phyloP scores from a whole-genome alignment of 2,329 filamentous ascomycete species.

The Claviceps lovelessii region DNA sequence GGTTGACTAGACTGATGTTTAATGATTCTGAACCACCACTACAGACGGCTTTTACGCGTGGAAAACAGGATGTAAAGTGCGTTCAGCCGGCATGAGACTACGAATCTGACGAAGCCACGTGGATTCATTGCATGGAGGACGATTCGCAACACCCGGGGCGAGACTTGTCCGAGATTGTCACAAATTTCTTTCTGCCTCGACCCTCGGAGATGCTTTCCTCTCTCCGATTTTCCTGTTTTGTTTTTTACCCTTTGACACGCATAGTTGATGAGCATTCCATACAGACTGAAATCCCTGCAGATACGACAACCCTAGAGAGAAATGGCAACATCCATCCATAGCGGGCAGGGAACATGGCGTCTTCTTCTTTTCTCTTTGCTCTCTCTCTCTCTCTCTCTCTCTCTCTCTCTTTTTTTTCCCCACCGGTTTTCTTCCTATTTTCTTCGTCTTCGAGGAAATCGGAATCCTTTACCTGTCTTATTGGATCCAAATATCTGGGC shows the following conservation, averaged over 20 bases:
- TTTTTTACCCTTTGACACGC: neutral
- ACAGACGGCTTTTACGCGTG: neutral
- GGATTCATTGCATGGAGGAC: neutral
- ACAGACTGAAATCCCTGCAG: neutral
- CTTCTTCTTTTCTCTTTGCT: neutral
- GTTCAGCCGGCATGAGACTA: neutral
- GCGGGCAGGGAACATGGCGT: neutral
- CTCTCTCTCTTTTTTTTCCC: neutral
- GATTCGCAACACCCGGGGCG: neutral
- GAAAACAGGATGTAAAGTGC: neutral
- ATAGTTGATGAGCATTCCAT: neutral
- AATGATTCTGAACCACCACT: no score
- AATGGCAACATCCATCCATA: neutral
- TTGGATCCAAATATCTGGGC: no score
- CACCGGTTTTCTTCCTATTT: neutral
- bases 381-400: neutral
- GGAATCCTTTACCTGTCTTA: no score
- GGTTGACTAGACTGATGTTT: neutral
- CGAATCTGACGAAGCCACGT: neutral
- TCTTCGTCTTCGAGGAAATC: no score
- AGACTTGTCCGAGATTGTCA: neutral
- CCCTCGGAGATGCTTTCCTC: neutral
- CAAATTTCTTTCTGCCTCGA: neutral
- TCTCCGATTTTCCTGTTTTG: neutral
- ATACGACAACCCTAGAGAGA: neutral